Evolutionary conservation across 192 early-diverging fungal genomes (phyloP), one percentile per base, ranked within the genome.

Genomic region (Coemansia guatemalensis): DNA sequence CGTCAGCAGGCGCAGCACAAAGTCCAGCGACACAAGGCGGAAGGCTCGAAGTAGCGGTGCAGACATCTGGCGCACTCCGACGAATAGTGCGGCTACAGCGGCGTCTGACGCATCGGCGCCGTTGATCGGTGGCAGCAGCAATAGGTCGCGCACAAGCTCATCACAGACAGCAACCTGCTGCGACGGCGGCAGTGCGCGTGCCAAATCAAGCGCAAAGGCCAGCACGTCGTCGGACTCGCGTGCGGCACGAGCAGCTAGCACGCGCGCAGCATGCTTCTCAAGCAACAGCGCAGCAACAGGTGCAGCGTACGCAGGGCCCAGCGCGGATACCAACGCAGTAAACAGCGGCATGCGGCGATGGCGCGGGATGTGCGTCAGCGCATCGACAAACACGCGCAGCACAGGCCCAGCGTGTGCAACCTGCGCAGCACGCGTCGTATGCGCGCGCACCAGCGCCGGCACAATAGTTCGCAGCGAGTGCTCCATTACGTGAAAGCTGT

Each of bases 401-500:
- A 96, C 87, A 5, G 88, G 88, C 20, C 87, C 88, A 17, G 94
- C 87, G 27, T 87, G 71, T 4, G 81, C 54, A 33, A 75, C 71
- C 44, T 66, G 64, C 18, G 30, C 60, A 12, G 60, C 65, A 39
- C 64, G 64, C 9, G 35, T 53, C 44, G 29, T 53, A 14, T 60
- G 52, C n/a, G 58, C 51, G 11, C 56, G 48, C 30, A 71, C 83
- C 60, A 98, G 76, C 14, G 93, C 83, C 23, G 94, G 94, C 56
- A 99, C 75, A 21, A 99, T 87, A 51, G 89, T 91, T 65, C 89
- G 88, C 39, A 97, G 69, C 5, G 93, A 95, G 69, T 89, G 88
- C 58, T 93, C 89, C 62, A 99, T 97, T 5, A 97, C 93, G 52
- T 91, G 89, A 88, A 96, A 96, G 67, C 88, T 93, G 83, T 94